Base-by-base conservation (phyloP, 139 green algal species). In the Volvox reticuliferus region DNA sequence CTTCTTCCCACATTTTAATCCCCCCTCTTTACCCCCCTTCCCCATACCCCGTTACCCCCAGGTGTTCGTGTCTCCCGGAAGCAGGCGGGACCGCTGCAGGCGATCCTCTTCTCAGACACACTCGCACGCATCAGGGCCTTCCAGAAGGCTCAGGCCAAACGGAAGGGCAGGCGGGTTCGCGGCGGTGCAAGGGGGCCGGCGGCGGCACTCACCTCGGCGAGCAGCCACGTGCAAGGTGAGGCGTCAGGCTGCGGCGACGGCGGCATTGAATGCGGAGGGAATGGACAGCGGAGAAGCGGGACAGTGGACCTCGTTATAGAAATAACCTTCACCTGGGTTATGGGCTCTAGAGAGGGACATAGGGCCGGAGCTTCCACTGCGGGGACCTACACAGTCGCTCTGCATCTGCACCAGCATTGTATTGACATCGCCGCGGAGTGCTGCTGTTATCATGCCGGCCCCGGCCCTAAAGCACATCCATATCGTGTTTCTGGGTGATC, bases 61-160 rank as follows among this genome's bases (percentile, higher is more conserved):
- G 87, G 87, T 32, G 87, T 91, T 76, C 87, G 62, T 62, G 87
- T 91, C 61, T 86, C 87, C 1, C 87, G 76, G 18, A 32, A 24
- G 37, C 75, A 91, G 76, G 87, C 87, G 62, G 87, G 76, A 1
- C 61, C 87, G 33, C 87, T 91, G 87, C 87, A 91, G 76, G 76
- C 87, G 76, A 91, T 91, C 55, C 87, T 91, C 33, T 91, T 91
- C 87, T 91, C 87, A 33, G 87, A 91, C 76, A 91, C 87, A 0
- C 61, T 91, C 14, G 62, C 76, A 2, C 61, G 87, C 61, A 91
- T 91, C 13, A 61, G 62, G 0, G 87, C 76, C 12, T 91, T 91
- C 87, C 87, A 91, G 61, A 79, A 78, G 76, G 79, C 79, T 44
- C 79, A 86, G 50, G 50, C 79, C 50, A 37, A 44, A 37, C 19